A percentile compares a stretch with the other conserved stretches of the same genome.
phyloP scores from a whole-genome alignment of 495 filamentous ascomycete genomes.

The Trichoderma erinaceum region DNA sequence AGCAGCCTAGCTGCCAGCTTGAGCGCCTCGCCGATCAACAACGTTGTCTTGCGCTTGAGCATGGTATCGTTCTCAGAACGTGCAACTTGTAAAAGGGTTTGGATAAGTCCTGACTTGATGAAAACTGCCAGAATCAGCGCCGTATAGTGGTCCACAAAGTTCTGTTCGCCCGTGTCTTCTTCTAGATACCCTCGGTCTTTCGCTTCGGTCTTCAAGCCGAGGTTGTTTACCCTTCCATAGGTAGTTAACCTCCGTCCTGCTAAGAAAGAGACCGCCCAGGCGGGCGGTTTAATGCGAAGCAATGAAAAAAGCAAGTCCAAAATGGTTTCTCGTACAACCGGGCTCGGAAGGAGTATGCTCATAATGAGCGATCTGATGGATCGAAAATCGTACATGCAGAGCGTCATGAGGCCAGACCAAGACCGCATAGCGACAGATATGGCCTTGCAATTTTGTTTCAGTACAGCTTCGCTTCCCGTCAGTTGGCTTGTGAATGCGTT shows the following conservation, averaged over 20 bases:
- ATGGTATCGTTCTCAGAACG: constrained; percentile 66
- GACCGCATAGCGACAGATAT: constrained; percentile 82
- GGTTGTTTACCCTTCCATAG: constrained; percentile 83
- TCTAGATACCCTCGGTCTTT: constrained; percentile 51
- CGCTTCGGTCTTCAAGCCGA: constrained; percentile 48
- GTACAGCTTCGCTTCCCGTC: constrained; percentile 61
- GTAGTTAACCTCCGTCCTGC: constrained; percentile 89
- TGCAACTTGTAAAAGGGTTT: constrained; percentile 66
- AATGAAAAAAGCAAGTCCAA: constrained; percentile 87
- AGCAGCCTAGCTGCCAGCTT: constrained; percentile 82
- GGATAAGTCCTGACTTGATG: constrained; percentile 72
- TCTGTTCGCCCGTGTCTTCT: constrained; percentile 63
- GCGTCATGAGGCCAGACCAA: constrained; percentile 83
- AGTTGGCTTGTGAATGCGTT: constrained; percentile 84
- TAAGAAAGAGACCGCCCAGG: constrained; percentile 93
- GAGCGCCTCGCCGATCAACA: constrained; percentile 83
- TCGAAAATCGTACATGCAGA: constrained; percentile 78
- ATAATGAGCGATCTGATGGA: constrained; percentile 75
- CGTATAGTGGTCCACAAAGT: constrained; percentile 87
- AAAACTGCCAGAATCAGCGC: constrained; percentile 82
- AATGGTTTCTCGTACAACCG: constrained; percentile 60
- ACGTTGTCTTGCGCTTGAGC: constrained; percentile 78
- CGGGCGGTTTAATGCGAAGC: constrained; percentile 87
- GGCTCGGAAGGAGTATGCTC: constrained; percentile 66
- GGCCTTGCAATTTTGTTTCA: constrained; percentile 80